Base-by-base conservation (phyloP, 106 monocot genomes). In the Acorus calamus region DNA sequence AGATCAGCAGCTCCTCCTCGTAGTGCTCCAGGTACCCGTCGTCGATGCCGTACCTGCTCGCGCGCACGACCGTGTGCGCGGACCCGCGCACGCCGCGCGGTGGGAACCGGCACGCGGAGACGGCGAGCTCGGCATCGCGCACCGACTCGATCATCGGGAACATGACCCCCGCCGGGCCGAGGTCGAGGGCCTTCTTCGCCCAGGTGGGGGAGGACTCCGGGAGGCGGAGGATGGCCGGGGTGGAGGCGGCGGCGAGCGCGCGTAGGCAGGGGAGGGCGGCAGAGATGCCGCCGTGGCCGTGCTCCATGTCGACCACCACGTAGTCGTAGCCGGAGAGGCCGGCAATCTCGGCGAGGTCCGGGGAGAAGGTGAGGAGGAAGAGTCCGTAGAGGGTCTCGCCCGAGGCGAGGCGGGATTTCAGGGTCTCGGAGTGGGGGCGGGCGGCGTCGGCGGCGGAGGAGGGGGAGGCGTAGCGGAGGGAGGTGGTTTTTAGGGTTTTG, bases 111-210 rank as follows among this genome's bases (percentile, higher is more conserved):
- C 86, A 89, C 73, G 55, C 76, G 49, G 81, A 74, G 66, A 94
- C 81, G 54, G 83, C 89, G 14, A 61, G 62, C 56, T 71, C 74
- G 13, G 93, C 93, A 5, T 51, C 59, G 3, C 11, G 50, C 65
- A 81, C 60, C 12, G 69, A 57, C 8, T 81, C 81, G 64, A 94
- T 53, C 57, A 61, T 65, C 43, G 93, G 93, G 66, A 94, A 86
- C 89, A 94, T 89, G 67, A 94, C 14, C 5, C 89, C 93, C 60
- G 81, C 76, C 4, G 93, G 93, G 11, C 89, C 93, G 52, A 94
- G 77, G 61, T 94, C 93, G 46, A 94, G 89, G 45, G 89, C 93
- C 72, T 94, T 94, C 81, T 94, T 94, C 46, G 93, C 81, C 77
- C 77, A 81, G 7, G 61, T 11, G 6, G 89, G 47, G 63, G 83